Evolutionary conservation across 306 rosid species (phyloP).

Genomic region (Argentina anserina): DNA sequence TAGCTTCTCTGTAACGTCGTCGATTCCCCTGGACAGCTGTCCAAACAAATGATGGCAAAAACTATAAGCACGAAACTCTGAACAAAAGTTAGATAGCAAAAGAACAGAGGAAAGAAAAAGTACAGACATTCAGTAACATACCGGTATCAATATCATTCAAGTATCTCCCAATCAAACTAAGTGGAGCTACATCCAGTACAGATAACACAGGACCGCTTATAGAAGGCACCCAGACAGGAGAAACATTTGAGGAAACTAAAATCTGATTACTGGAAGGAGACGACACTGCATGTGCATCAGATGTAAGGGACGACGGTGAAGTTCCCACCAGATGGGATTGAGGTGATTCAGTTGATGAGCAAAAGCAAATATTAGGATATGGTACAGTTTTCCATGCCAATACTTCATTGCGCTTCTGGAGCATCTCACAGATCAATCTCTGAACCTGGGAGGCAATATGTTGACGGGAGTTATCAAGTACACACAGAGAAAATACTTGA

Average conservation of each 20-base stretch:
- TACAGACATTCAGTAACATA: constrained; percentile 26
- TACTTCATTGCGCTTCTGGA: constrained; percentile 62
- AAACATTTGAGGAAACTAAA: constrained; percentile 19
- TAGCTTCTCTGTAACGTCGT: constrained; percentile 53
- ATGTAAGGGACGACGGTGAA: constrained; percentile 34
- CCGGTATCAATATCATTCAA: constrained; percentile 63
- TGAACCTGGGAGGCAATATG: constrained; percentile 78
- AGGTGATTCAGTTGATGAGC: constrained; percentile 47
- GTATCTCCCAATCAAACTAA: constrained; percentile 59
- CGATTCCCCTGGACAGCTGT: constrained; percentile 67
- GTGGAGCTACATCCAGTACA: constrained; percentile 75
- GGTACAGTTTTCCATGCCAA: constrained; percentile 52
- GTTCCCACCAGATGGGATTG: constrained; percentile 29
- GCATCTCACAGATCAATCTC: constrained; percentile 72
- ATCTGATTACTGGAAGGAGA: constrained; percentile 43
- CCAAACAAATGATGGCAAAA: constrained; percentile 33
- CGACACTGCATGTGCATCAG: constrained; percentile 23
- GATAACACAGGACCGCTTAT: constrained; percentile 54
- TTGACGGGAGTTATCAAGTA: constrained; percentile 68
- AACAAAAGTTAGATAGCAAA: constrained; percentile 27
- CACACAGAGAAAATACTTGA: constrained; percentile 79
- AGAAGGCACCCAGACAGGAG: constrained; percentile 55
- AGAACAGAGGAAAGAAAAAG: background rate
- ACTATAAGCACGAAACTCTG: constrained; percentile 26
- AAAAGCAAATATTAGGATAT: constrained; percentile 72